Evolutionary conservation across 108 stramenopile species (phyloP).

Genomic region (Skeletonema potamos): DNA sequence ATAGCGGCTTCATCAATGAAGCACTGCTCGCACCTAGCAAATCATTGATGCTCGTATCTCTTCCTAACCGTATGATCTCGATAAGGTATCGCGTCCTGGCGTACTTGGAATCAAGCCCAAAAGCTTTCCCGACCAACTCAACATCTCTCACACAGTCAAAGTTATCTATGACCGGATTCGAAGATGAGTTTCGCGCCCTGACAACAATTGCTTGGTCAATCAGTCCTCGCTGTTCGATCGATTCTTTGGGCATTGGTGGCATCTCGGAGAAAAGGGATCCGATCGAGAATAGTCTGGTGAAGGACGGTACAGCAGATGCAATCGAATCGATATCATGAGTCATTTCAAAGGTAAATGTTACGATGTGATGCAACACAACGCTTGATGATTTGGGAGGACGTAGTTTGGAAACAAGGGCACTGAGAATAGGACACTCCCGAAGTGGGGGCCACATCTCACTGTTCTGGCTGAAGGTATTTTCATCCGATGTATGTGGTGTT

Average conservation of each 20-base stretch:
- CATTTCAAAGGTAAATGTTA: slow-evolving; percentile 60
- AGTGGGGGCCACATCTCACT: slow-evolving; percentile 68
- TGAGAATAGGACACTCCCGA: slow-evolving; percentile 53
- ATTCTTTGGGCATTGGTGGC: slow-evolving; percentile 36
- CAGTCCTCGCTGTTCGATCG: slow-evolving; percentile 52
- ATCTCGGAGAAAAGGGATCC: slow-evolving; percentile 48
- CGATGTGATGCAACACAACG: slow-evolving; percentile 60
- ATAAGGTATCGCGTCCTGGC: slow-evolving; percentile 73
- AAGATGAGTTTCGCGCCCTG: slow-evolving; percentile 41
- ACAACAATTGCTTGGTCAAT: slow-evolving; percentile 66
- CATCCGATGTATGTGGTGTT: neutral
- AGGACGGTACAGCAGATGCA: slow-evolving; percentile 55
- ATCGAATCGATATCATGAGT: slow-evolving; percentile 49
- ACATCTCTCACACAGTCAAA: slow-evolving; percentile 56
- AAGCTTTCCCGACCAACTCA: slow-evolving; percentile 60
- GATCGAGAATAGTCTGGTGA: slow-evolving; percentile 54
- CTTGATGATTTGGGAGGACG: slow-evolving; percentile 37
- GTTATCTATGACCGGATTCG: slow-evolving; percentile 44
- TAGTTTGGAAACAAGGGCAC: slow-evolving; percentile 40
- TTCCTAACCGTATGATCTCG: slow-evolving; percentile 73
- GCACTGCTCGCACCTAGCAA: slow-evolving; percentile 47
- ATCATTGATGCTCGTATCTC: slow-evolving; percentile 68
- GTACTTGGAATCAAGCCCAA: slow-evolving; percentile 57
- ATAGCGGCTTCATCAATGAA: slow-evolving; percentile 47
- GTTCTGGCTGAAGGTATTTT: neutral